These are phyloP conservation scores for Polyporus tsugae DNA, from an alignment of 1,284 basidiomycete species.

Conservation along the genomic window DNA sequence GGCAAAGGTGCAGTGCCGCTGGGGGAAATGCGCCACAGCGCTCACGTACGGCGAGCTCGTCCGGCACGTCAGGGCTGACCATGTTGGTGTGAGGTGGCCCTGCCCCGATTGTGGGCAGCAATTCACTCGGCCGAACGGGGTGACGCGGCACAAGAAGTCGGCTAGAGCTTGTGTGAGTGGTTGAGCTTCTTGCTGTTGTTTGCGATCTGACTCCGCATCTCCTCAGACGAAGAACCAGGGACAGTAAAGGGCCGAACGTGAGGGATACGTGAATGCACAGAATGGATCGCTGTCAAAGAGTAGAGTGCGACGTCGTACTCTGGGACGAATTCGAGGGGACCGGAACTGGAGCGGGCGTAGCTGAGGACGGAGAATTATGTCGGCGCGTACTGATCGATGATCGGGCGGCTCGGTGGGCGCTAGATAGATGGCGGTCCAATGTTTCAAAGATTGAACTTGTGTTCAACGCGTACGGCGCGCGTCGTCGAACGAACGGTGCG, in stretches of 20 bases:
- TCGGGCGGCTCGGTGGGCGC: too few relatives aligned
- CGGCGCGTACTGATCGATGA: too few relatives aligned
- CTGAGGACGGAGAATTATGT: too few relatives aligned
- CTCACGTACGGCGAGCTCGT: background rate
- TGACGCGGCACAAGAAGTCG: background rate
- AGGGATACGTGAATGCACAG: background rate
- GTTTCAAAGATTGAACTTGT: too few relatives aligned
- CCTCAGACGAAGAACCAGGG: background rate
- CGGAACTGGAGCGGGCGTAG: too few relatives aligned
- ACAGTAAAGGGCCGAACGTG: background rate
- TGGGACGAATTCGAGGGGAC: too few relatives aligned
- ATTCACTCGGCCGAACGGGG: background rate
- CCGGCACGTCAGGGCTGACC: background rate
- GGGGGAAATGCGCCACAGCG: background rate
- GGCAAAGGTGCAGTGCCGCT: background rate
- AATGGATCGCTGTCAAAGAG: too few relatives aligned
- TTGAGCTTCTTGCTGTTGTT: background rate
- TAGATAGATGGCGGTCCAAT: too few relatives aligned
- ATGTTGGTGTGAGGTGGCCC: background rate
- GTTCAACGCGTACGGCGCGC: too few relatives aligned
- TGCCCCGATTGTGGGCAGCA: background rate
- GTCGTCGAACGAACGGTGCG: too few relatives aligned
- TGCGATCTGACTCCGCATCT: background rate
- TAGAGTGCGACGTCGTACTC: too few relatives aligned
- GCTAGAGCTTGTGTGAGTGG: background rate